Conservation (phyloP, 2,329 filamentous ascomycete species). For the Stagonosporopsis chrysanthemi region DNA sequence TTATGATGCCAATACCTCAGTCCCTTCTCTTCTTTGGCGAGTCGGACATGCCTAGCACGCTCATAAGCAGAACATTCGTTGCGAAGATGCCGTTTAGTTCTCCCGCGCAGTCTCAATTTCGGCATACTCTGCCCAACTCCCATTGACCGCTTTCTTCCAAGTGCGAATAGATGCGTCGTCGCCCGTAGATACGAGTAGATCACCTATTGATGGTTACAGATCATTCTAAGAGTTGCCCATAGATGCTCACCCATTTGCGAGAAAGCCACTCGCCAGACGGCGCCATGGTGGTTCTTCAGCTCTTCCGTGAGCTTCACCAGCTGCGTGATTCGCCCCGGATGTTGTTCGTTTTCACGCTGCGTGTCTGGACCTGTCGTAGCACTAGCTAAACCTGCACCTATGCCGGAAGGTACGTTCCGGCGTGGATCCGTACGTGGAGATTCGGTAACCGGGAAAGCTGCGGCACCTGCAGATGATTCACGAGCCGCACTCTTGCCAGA, state of each 20-base stretch:
- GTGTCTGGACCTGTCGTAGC: slow-evolving; percentile 54
- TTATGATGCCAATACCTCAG: background rate
- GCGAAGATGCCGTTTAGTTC: slow-evolving; percentile 21
- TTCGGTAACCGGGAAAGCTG: slow-evolving; percentile 23
- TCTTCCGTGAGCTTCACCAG: slow-evolving; percentile 68
- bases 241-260: slow-evolving; percentile 54
- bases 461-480: slow-evolving; percentile 32
- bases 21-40: background rate
- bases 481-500: slow-evolving; percentile 50
- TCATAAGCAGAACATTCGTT: background rate
- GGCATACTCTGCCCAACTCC: slow-evolving; percentile 58
- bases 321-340: slow-evolving; percentile 72
- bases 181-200: slow-evolving; percentile 76
- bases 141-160: slow-evolving; percentile 59
- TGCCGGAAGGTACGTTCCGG: slow-evolving; percentile 57
- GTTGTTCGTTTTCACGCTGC: slow-evolving; percentile 62
- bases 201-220: slow-evolving; percentile 59
- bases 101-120: slow-evolving; percentile 54
- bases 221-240: background rate
- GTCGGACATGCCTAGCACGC: background rate
- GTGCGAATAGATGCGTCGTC: slow-evolving; percentile 70
- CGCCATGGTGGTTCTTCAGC: slow-evolving; percentile 71
- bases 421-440: slow-evolving; percentile 37
- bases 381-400: slow-evolving; percentile 61
- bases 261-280: slow-evolving; percentile 79